phyloP scores from a whole-genome alignment of 345 rosid genomes.

The Brassica rapa region DNA sequence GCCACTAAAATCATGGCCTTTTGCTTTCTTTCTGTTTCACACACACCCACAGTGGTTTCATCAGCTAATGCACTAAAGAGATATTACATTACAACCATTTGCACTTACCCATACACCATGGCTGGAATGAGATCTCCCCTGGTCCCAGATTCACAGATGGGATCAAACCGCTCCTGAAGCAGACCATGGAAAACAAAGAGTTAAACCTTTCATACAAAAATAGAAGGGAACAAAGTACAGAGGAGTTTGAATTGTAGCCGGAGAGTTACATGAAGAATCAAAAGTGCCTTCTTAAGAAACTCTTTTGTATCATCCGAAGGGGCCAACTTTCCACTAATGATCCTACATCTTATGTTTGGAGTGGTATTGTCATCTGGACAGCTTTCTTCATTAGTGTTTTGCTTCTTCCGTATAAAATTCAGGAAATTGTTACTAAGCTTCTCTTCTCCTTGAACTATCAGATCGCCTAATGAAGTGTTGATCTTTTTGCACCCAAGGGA shows the following conservation, averaged over 20 bases:
- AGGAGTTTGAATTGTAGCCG: background rate
- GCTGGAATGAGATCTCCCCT: slow-evolving; percentile 79
- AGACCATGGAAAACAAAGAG: slow-evolving; percentile 23
- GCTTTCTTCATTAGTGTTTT: slow-evolving; percentile 35
- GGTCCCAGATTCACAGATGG: slow-evolving; percentile 61
- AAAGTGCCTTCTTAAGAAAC: slow-evolving; percentile 62
- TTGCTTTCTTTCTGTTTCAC: slow-evolving; percentile 51
- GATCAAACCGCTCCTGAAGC: slow-evolving; percentile 78
- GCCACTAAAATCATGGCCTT: slow-evolving; percentile 78
- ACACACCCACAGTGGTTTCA: slow-evolving; percentile 27
- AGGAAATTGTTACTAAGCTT: slow-evolving; percentile 57
- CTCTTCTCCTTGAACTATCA: slow-evolving; percentile 69
- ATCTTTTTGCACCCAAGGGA: slow-evolving; percentile 56
- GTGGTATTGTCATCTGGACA: slow-evolving; percentile 38
- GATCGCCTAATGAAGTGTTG: slow-evolving; percentile 55
- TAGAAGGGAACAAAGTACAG: background rate
- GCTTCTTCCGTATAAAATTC: slow-evolving; percentile 43
- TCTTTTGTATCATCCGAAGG: slow-evolving; percentile 54
- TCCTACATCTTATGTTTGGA: slow-evolving; percentile 82
- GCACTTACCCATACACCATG: slow-evolving; percentile 82
- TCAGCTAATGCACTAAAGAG: background rate
- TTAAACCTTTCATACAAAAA: slow-evolving; percentile 11
- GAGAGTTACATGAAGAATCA: slow-evolving; percentile 73
- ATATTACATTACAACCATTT: background rate
- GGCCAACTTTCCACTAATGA: slow-evolving; percentile 60